Base-by-base conservation (phyloP, 179 eudicot genomes). In the Spinacia oleracea region DNA sequence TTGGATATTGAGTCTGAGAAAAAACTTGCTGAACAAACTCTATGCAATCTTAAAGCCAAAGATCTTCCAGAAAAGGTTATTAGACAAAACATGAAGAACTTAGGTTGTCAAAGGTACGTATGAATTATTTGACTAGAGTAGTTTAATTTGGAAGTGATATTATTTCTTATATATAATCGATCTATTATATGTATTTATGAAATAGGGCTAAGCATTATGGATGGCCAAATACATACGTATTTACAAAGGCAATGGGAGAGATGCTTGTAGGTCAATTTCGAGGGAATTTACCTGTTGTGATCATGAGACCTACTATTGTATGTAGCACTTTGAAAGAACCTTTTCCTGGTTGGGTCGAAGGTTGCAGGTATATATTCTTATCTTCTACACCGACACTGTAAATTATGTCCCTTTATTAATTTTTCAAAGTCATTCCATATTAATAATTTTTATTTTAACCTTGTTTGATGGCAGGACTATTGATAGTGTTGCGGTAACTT, bases 301-400 rank as follows among this genome's bases (percentile, higher is more conserved):
- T 90, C 11, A 56, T 92, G 35, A 87, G 97, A 1, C 97, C 97
- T 1, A 90, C 92, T 2, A 88, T 92, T 32, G 63, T 92, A 0
- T 84, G 89, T 1, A 86, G 92, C 56, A 90, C 97, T 55, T 83
- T 40, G 63, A 84, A 83, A 78, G 89, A 90, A 45, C 97, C 97
- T 5, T 90, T 92, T 73, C 92, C 92, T 0, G 92, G 94, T 38
- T 92, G 97, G 97, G 78, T 89, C 25, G 93, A 91, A 88, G 97
- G 97, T 5, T 42, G 83, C 42, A 84, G 92, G 97, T 91, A 78
- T 56, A 60, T 71, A 31, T 59, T 45, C n/a, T n/a, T n/a, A 11
- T 25, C 15, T 59, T 20, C 64, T 59, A 59, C n/a, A 59, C 23
- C 4, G 3, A 7, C 7, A 6, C 64, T 10, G 23, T 59, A 9